Conservation (phyloP, 495 filamentous ascomycete species). For the Penicillium salamii region DNA sequence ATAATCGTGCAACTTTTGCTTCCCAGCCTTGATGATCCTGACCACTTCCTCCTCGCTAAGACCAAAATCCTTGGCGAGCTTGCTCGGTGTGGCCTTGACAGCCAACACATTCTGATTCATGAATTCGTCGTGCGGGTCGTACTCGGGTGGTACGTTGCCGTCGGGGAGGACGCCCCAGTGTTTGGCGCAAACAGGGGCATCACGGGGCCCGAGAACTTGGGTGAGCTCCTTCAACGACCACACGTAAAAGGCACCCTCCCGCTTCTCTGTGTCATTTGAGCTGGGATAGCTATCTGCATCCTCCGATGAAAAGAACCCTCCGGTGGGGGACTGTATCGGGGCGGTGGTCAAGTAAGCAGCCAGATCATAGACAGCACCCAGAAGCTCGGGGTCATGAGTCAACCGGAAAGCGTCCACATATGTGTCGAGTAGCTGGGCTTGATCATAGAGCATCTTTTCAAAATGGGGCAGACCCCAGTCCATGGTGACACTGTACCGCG, state of each 20-base stretch:
- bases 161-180: slow-evolving; percentile 86
- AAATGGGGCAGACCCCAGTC: slow-evolving; percentile 96
- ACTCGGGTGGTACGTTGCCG: slow-evolving; percentile 80
- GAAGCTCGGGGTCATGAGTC: slow-evolving; percentile 65
- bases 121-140: slow-evolving; percentile 91
- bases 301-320: slow-evolving; percentile 86
- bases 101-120: slow-evolving; percentile 70
- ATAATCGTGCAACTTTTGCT: slow-evolving; percentile 68
- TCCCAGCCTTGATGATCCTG: slow-evolving; percentile 64
- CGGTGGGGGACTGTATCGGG: slow-evolving; percentile 61
- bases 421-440: slow-evolving; percentile 79
- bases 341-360: slow-evolving; percentile 72
- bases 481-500: slow-evolving; percentile 82
- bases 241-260: slow-evolving; percentile 92
- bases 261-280: slow-evolving; percentile 74
- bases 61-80: slow-evolving; percentile 75
- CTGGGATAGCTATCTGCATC: slow-evolving; percentile 85
- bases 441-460: slow-evolving; percentile 98
- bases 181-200: slow-evolving; percentile 70
- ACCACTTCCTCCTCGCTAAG: slow-evolving; percentile 71
- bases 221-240: slow-evolving; percentile 91
- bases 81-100: slow-evolving; percentile 56
- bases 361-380: slow-evolving; percentile 78
- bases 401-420: slow-evolving; percentile 87
- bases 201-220: slow-evolving; percentile 66